Conservation (phyloP, 192 early-diverging fungal species). For the Umbelopsis sp. region DNA sequence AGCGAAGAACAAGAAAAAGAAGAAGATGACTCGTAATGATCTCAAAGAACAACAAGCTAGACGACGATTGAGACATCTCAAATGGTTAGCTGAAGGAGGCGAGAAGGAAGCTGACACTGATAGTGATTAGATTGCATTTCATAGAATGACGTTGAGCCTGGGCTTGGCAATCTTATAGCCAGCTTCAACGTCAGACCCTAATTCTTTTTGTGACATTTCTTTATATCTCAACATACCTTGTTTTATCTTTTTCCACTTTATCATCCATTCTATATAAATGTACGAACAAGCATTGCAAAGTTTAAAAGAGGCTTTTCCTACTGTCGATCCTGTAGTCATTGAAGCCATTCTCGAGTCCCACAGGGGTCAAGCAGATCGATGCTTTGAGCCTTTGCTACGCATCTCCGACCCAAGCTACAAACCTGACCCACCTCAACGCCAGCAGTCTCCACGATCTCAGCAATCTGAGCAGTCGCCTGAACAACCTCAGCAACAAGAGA, state of each 20-base stretch:
- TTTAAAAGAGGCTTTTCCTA: slow-evolving; percentile 57
- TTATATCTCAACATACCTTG: neutral
- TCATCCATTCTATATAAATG: neutral
- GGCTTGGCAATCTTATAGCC: neutral
- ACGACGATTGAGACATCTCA: slow-evolving; percentile 51
- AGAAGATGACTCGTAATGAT: slow-evolving; percentile 60
- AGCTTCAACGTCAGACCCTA: slow-evolving; percentile 9
- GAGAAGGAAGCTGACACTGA: slow-evolving; percentile 38
- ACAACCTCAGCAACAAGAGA: slow-evolving; percentile 20
- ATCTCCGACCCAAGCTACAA: slow-evolving; percentile 62
- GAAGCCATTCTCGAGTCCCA: slow-evolving; percentile 56
- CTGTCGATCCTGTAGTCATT: slow-evolving; percentile 51
- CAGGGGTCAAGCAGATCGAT: slow-evolving; percentile 45
- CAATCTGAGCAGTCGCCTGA: neutral
- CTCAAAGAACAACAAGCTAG: slow-evolving; percentile 50
- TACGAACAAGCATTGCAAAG: slow-evolving; percentile 16
- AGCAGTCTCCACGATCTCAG: neutral
- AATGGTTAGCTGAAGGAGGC: slow-evolving; percentile 47
- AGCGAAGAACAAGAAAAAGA: slow-evolving; percentile 55
- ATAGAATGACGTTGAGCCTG: slow-evolving; percentile 14
- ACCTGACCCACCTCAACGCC: slow-evolving; percentile 27
- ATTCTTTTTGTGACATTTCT: neutral
- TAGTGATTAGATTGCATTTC: slow-evolving; percentile 26
- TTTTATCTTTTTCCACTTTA: neutral
- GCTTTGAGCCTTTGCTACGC: slow-evolving; percentile 52